Conservation (phyloP, 1,139 yeast species). For the Magnusiomyces magnusii region DNA sequence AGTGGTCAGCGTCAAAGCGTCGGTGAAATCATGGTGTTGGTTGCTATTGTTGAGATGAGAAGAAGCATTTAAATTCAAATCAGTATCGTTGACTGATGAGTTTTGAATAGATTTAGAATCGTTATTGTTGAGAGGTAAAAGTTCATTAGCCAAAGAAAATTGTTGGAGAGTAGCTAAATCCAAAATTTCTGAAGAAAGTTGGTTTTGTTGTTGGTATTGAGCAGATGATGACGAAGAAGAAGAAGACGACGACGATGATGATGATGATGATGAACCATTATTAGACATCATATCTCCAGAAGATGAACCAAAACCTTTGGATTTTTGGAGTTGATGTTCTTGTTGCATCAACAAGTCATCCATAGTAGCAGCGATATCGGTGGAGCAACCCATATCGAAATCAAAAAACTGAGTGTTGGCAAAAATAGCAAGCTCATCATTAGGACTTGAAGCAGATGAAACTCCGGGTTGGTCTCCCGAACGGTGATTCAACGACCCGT, state of each 20-base stretch:
- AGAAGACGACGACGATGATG: not conserved
- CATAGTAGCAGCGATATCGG: slow-evolving; percentile 37
- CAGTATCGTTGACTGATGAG: not conserved
- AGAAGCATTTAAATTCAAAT: not conserved
- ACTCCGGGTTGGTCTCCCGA: not conserved
- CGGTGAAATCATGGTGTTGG: slow-evolving; percentile 1
- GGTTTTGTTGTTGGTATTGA: not conserved
- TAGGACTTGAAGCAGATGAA: slow-evolving; percentile 16
- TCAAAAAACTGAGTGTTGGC: slow-evolving; percentile 40
- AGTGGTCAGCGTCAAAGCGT: slow-evolving; percentile 5
- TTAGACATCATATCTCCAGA: not conserved
- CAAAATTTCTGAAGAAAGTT: slow-evolving; percentile 6
- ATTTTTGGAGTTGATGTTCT: slow-evolving; percentile 33
- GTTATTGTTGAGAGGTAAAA: slow-evolving; percentile 6
- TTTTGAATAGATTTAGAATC: not conserved
- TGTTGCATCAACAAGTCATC: slow-evolving; percentile 37
- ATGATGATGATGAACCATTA: slow-evolving; percentile 12
- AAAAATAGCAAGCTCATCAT: slow-evolving; percentile 37
- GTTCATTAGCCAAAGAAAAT: slow-evolving; percentile 13
- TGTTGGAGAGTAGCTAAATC: slow-evolving; percentile 12
- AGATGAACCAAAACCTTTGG: slow-evolving; percentile 27
- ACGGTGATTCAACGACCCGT: not conserved
- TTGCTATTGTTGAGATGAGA: not conserved
- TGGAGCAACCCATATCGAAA: slow-evolving; percentile 38
- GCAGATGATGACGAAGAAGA: not conserved